phyloP scores from a whole-genome alignment of 2,329 filamentous ascomycete genomes.

The Exophiala bonariae region DNA sequence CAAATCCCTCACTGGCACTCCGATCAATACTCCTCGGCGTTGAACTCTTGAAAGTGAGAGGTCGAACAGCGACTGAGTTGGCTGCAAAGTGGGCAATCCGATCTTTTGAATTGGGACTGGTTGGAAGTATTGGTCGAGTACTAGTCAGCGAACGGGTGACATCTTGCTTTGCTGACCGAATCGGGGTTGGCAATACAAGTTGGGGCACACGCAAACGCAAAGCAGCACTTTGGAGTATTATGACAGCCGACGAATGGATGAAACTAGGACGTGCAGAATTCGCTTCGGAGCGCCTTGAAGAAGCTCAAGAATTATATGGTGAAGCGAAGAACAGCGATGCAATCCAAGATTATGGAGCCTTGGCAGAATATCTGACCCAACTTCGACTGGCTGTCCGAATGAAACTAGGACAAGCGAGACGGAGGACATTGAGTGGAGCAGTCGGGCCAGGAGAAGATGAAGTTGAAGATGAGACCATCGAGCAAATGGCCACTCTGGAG shows the following conservation, averaged over 20 bases:
- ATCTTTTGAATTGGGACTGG: constrained; percentile 74
- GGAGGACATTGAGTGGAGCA: constrained; percentile 24
- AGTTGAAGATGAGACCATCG: constrained; percentile 26
- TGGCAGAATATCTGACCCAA: constrained; percentile 50
- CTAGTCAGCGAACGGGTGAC: constrained; percentile 84
- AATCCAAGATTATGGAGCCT: constrained; percentile 50
- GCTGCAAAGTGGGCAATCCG: constrained; percentile 82
- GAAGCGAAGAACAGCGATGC: constrained; percentile 41
- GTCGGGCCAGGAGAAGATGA: constrained; percentile 37
- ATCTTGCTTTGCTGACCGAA: constrained; percentile 76
- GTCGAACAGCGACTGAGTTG: constrained; percentile 78
- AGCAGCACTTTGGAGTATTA: constrained; percentile 82
- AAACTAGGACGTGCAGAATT: constrained; percentile 73
- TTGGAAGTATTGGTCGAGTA: constrained; percentile 68
- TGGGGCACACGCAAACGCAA: constrained; percentile 78
- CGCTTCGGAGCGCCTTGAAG: constrained; percentile 73
- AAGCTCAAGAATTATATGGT: constrained; percentile 60
- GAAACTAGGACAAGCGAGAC: constrained; percentile 41
- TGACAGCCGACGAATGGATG: constrained; percentile 83
- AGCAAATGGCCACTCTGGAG: constrained; percentile 25
- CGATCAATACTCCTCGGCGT: constrained; percentile 74
- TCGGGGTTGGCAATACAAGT: constrained; percentile 62
- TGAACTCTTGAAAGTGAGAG: constrained; percentile 79
- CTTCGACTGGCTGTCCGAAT: constrained; percentile 44
- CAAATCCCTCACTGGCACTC: constrained; percentile 74